Conservation (phyloP, 1,284 basidiomycete genomes). For the Tilletia indica region DNA sequence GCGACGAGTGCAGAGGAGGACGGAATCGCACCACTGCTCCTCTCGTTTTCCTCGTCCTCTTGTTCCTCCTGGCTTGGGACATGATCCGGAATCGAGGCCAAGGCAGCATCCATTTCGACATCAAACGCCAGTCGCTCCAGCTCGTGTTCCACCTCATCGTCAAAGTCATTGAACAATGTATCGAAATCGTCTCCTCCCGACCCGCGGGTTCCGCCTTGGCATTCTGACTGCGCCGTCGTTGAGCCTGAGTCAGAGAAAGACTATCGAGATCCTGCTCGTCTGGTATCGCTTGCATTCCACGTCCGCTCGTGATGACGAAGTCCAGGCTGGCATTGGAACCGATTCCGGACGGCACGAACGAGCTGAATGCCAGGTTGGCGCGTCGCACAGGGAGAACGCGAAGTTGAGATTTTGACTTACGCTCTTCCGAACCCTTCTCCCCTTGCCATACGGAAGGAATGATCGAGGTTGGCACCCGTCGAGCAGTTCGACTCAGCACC, state of each 20-base stretch:
- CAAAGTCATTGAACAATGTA: slow-evolving; percentile 6
- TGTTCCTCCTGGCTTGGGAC: neutral
- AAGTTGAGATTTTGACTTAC: neutral
- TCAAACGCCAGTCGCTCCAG: neutral
- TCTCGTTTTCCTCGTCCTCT: neutral
- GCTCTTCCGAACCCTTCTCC: neutral
- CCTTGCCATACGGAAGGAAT: neutral
- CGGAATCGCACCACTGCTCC: neutral
- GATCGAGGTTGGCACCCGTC: slow-evolving; percentile 18
- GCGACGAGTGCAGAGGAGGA: neutral
- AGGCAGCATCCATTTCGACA: slow-evolving; percentile 14
- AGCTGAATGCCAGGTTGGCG: neutral
- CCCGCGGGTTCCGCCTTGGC: neutral
- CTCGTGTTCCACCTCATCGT: neutral
- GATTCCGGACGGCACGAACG: neutral
- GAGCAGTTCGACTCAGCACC: slow-evolving; percentile 29
- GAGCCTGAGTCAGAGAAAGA: neutral
- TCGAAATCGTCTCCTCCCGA: neutral
- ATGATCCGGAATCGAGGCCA: slow-evolving; percentile 2
- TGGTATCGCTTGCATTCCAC: neutral
- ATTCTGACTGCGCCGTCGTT: neutral
- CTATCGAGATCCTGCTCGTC: slow-evolving; percentile 9
- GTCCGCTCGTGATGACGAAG: slow-evolving; percentile 9
- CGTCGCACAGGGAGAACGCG: neutral
- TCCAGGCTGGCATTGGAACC: neutral